Base-by-base conservation (phyloP, 2,329 filamentous ascomycete species). In the Microsporum canis region DNA sequence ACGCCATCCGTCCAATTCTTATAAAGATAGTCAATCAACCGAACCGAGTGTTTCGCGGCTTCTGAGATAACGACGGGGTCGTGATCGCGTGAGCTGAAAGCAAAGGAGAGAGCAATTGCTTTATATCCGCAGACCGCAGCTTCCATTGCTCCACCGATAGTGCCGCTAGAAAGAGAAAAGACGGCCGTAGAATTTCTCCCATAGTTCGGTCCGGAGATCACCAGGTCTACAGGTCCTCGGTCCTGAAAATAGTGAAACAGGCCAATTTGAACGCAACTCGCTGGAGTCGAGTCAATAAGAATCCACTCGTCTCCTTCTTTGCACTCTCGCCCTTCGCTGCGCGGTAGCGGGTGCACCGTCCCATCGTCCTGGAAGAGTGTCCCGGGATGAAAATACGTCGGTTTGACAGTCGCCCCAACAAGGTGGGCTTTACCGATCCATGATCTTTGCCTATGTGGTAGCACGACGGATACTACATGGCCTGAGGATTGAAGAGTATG, bases 381-480 rank as follows among this genome's bases (percentile, higher is more conserved):
- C 10, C 80, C 81, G 0, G 84, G 84, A 0, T 87, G 87, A 78
- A 91, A 96, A 78, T 95, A 96, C 33, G 84, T 81, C 6, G 91
- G 91, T 71, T 87, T 89, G 64, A 95, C 83, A 7, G 88, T 88
- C 72, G 92, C 87, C 61, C 91, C 91, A 68, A 97, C 91, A 70
- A 97, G 88, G 75, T 97, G 94, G 2, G 94, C 94, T 79, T 99
- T 99, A 68, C 91, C 91, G 69, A 99, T 97, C 94, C 94, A 99
- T 61, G 91, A 96, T 64, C 92, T 86, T 76, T 99, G 94, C 5
- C 86, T 87, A 73, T 96, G 84, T 1, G 94, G 94, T 12, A 99
- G 83, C 65, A 94, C 88, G 57, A 99, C 91, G 5, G 90, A 95
- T 63, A 97, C 89, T n/a, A 78, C 81, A 75, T 96, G 92, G 5